These are phyloP conservation scores for Candida sithepensis DNA, from an alignment of 805 yeast genomes.

Conservation along the genomic window DNA sequence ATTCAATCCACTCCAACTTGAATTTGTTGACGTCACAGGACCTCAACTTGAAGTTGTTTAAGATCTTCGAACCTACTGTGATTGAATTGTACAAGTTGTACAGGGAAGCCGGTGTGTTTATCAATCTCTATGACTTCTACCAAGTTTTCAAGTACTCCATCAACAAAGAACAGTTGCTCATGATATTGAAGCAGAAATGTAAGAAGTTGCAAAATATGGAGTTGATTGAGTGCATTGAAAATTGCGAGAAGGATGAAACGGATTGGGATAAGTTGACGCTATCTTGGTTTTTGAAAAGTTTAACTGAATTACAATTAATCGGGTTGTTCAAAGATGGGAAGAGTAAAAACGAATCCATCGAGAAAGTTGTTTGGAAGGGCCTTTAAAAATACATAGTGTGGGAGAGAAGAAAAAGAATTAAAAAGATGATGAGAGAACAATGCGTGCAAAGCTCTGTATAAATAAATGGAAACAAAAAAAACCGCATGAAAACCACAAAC, in stretches of 20 bases:
- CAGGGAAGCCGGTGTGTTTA: slow-evolving; percentile 71
- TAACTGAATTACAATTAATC: slow-evolving; percentile 63
- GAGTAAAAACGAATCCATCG: slow-evolving; percentile 61
- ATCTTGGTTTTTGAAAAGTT: slow-evolving; percentile 72
- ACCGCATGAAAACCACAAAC: no score
- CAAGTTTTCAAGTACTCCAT: slow-evolving; percentile 34
- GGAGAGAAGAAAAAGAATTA: no score
- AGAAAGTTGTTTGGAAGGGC: slow-evolving; percentile 70
- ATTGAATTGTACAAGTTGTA: slow-evolving; percentile 61
- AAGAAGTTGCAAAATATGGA: background rate
- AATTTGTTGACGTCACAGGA: slow-evolving; percentile 5
- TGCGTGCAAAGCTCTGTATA: no score
- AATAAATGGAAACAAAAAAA: no score
- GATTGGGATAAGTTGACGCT: slow-evolving; percentile 62
- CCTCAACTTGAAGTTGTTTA: slow-evolving; percentile 28
- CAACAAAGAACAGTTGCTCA: slow-evolving; percentile 14
- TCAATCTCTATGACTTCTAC: slow-evolving; percentile 34
- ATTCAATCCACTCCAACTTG: slow-evolving; percentile 22
- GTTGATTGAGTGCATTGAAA: slow-evolving; percentile 5
- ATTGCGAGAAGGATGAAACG: slow-evolving; percentile 35
- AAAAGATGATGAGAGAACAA: no score
- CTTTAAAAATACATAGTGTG: slow-evolving; percentile 37
- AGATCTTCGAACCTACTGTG: slow-evolving; percentile 44
- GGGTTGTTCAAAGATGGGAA: slow-evolving; percentile 66
- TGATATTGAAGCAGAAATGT: slow-evolving; percentile 10